Evolutionary conservation across 345 rosid genomes (phyloP).

Genomic region (Eucalyptus grandis): DNA sequence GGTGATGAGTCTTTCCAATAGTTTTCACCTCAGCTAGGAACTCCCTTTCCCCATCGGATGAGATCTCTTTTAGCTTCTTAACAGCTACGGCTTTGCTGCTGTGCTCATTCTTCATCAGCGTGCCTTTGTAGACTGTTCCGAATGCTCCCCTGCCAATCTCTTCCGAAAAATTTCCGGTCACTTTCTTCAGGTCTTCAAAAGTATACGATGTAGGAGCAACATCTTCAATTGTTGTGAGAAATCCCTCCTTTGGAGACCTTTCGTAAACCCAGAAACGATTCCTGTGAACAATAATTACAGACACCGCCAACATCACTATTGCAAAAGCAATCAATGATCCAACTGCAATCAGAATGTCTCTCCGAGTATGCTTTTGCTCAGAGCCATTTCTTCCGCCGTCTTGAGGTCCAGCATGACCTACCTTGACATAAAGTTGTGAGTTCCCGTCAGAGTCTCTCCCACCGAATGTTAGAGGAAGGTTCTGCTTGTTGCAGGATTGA

Average conservation of each 20-base stretch:
- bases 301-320: background rate
- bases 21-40: conserved; percentile 7
- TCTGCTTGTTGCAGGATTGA: too few relatives aligned
- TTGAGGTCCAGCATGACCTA: background rate
- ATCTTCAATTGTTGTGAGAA: background rate
- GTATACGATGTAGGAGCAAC: background rate
- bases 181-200: background rate
- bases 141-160: conserved; percentile 16
- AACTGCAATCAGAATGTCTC: background rate
- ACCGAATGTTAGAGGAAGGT: too few relatives aligned
- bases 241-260: background rate
- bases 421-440: too few relatives aligned
- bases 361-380: background rate
- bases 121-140: background rate
- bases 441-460: too few relatives aligned
- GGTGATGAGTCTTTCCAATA: conserved; percentile 12
- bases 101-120: background rate
- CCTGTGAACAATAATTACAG: background rate
- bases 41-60: background rate
- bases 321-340: background rate
- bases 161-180: conserved; percentile 7
- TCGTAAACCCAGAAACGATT: background rate
- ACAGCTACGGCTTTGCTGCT: background rate
- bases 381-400: background rate
- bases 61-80: background rate